Conservation (phyloP, 2,329 filamentous ascomycete species). For the Colletotrichum gigasporum region DNA sequence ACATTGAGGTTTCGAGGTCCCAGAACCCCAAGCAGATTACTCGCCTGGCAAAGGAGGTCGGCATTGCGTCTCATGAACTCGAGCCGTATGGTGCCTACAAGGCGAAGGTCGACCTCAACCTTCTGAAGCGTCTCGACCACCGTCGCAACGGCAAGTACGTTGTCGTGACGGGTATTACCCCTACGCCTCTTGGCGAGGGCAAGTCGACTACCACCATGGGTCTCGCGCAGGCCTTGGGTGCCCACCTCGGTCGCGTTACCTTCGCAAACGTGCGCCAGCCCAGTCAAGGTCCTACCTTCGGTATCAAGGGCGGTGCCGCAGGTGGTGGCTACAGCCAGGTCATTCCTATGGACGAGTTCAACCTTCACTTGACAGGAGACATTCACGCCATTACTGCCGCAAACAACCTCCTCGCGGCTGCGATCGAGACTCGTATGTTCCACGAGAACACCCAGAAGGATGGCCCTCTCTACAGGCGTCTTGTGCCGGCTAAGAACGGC, state of each 20-base stretch:
- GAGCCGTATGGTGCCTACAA: conserved; percentile 97
- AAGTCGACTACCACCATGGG: conserved; percentile 99
- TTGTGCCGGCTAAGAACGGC: conserved; percentile 91
- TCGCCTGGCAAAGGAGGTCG: conserved; percentile 83
- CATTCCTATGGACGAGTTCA: conserved; percentile 99
- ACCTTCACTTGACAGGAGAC: conserved; percentile 95
- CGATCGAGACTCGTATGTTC: conserved; percentile 98
- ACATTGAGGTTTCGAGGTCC: conserved; percentile 89
- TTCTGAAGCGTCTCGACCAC: conserved; percentile 86
- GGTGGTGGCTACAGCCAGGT: conserved; percentile 99
- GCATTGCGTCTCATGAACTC: conserved; percentile 87
- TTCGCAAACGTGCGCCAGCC: conserved; percentile 98
- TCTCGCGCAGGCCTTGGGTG: conserved; percentile 90
- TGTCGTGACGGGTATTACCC: conserved; percentile 94
- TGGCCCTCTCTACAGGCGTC: conserved; percentile 82
- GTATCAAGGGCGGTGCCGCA: conserved; percentile 97
- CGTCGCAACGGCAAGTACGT: conserved; percentile 91
- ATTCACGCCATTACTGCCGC: conserved; percentile 97
- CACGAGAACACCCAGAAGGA: conserved; percentile 97
- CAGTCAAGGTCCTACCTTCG: conserved; percentile 96
- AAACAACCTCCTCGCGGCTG: conserved; percentile 95
- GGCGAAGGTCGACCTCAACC: conserved; percentile 87
- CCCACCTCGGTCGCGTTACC: conserved; percentile 84
- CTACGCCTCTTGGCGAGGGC: conserved; percentile 94
- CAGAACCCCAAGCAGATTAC: conserved; percentile 95